Conservation (phyloP, 192 early-diverging fungal species). For the Pilaira anomala region DNA sequence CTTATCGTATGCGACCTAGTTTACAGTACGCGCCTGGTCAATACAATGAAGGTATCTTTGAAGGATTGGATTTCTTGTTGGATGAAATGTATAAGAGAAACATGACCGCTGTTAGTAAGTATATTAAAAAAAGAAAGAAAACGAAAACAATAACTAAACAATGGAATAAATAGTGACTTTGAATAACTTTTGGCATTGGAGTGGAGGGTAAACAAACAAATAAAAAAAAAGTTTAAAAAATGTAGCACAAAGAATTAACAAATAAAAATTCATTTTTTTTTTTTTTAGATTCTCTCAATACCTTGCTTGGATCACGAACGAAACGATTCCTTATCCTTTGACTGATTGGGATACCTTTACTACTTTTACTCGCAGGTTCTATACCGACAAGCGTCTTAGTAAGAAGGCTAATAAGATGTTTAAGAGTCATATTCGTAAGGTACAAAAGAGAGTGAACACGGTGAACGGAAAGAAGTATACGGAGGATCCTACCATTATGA, state of each 20-base stretch:
- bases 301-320: constrained; percentile 54
- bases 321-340: constrained; percentile 55
- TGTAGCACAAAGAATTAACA: not conserved
- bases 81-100: constrained; percentile 48
- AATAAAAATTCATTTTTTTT: not conserved
- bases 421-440: constrained; percentile 41
- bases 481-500: constrained; percentile 53
- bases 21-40: constrained; percentile 51
- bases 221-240: not conserved
- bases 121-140: not conserved
- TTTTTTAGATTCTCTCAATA: constrained; percentile 46
- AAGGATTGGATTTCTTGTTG: constrained; percentile 63
- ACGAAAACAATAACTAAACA: not conserved
- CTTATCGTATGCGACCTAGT: constrained; percentile 55
- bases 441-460: constrained; percentile 47
- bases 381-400: constrained; percentile 34
- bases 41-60: constrained; percentile 55
- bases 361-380: constrained; percentile 50
- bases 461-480: constrained; percentile 48
- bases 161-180: constrained; percentile 36
- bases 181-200: constrained; percentile 72
- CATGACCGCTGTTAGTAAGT: constrained; percentile 53
- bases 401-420: constrained; percentile 38
- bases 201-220: constrained; percentile 46
- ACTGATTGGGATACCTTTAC: constrained; percentile 41